Conservation (phyloP, 1,139 yeast species). For the Scheffersomyces insectosa region DNA sequence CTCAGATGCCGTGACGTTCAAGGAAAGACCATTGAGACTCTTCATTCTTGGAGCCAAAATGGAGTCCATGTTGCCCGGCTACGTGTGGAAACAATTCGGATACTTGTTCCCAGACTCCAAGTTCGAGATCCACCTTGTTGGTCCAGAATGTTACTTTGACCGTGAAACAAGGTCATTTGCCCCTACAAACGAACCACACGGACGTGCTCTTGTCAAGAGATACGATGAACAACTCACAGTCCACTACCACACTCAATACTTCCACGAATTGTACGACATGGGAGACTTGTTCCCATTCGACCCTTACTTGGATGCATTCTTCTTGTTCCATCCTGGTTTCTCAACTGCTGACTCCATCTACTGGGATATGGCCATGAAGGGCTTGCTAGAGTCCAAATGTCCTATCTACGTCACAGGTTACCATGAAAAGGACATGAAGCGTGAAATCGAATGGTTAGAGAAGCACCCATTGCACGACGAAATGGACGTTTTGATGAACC, state of each 20-base stretch:
- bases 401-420: slow-evolving; percentile 89
- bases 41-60: slow-evolving; percentile 91
- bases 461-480: slow-evolving; percentile 64
- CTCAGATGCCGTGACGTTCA: slow-evolving; percentile 49
- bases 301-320: slow-evolving; percentile 90
- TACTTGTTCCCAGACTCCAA: slow-evolving; percentile 80
- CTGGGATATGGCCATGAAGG: slow-evolving; percentile 84
- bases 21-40: slow-evolving; percentile 86
- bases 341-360: slow-evolving; percentile 79
- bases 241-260: slow-evolving; percentile 84
- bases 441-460: slow-evolving; percentile 74
- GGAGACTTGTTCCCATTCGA: slow-evolving; percentile 97
- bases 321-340: slow-evolving; percentile 93
- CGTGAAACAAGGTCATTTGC: slow-evolving; percentile 42
- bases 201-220: slow-evolving; percentile 68
- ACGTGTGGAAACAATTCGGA: slow-evolving; percentile 93
- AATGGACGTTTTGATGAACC: slow-evolving; percentile 78
- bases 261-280: slow-evolving; percentile 85
- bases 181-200: slow-evolving; percentile 40
- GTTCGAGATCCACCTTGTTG: slow-evolving; percentile 87
- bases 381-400: slow-evolving; percentile 88
- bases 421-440: slow-evolving; percentile 67
- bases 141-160: slow-evolving; percentile 88
- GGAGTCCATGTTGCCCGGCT: slow-evolving; percentile 91
- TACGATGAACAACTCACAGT: slow-evolving; percentile 75